Conservation (phyloP, 306 rosid genomes). For the Mimosa pudica region DNA sequence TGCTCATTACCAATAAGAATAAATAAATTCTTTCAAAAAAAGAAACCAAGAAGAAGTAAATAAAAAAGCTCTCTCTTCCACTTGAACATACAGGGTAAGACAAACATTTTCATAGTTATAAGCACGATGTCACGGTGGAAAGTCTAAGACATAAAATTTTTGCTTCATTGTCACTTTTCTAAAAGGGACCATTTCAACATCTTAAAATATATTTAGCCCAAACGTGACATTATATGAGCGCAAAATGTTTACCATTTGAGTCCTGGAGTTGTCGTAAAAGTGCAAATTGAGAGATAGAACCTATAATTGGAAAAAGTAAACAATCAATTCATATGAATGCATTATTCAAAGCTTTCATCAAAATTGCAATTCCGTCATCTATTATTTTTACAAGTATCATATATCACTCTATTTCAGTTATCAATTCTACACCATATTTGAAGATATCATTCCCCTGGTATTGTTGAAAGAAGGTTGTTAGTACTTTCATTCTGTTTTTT, state of each 20-base stretch:
- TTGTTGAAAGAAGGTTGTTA: neutral
- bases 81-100: neutral
- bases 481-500: neutral
- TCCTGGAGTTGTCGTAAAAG: neutral
- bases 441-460: neutral
- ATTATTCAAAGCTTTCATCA: neutral
- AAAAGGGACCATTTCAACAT: neutral
- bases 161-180: too few relatives aligned
- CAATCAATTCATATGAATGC: neutral
- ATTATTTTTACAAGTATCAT: neutral
- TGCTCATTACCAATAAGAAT: neutral
- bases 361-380: too few relatives aligned
- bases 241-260: neutral
- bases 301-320: conserved; percentile 38
- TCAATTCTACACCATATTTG: neutral
- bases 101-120: neutral
- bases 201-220: neutral
- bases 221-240: neutral
- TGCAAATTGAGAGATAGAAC: conserved; percentile 7
- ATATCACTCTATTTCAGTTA: conserved; percentile 6
- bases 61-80: neutral
- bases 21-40: neutral
- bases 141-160: neutral
- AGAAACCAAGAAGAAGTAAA: neutral
- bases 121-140: neutral